Conservation (phyloP, 805 yeast species). For the Naumovozyma baii region DNA sequence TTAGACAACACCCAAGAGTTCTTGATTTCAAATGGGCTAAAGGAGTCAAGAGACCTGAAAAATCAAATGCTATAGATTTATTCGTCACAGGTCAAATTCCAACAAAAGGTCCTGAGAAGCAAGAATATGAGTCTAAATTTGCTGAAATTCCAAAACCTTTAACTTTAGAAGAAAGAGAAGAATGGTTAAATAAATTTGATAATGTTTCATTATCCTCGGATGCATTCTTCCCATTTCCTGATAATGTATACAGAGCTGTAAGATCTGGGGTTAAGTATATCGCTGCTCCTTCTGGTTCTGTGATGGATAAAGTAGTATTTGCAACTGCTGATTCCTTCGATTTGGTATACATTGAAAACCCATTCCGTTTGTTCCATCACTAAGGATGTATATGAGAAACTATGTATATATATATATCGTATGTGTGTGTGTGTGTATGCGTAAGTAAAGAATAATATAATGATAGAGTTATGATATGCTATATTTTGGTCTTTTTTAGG, state of each 20-base stretch:
- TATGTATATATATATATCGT: too few species aligned
- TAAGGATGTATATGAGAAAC: too few species aligned
- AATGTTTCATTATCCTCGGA: conserved; percentile 90
- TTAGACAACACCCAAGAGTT: conserved; percentile 94
- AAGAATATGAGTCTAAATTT: conserved; percentile 85
- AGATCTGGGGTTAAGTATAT: conserved; percentile 90
- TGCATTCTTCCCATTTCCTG: conserved; percentile 99
- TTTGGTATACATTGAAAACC: conserved; percentile 90
- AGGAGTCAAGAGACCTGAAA: conserved; percentile 97
- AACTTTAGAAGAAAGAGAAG: conserved; percentile 70
- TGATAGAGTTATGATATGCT: neutral
- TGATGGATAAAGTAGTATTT: conserved; percentile 92
- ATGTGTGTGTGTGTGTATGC: too few species aligned
- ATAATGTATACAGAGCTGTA: conserved; percentile 94
- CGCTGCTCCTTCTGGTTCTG: conserved; percentile 96
- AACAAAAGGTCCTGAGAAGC: conserved; percentile 79
- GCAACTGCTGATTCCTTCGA: conserved; percentile 89
- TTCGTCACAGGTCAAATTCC: conserved; percentile 89
- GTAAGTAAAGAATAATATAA: neutral
- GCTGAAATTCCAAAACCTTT: conserved; percentile 74
- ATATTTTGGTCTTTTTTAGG: neutral
- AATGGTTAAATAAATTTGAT: conserved; percentile 69
- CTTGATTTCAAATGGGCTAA: conserved; percentile 93
- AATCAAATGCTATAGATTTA: conserved; percentile 93
- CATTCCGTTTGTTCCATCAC: conserved; percentile 96